Evolutionary conservation across 495 filamentous ascomycete species (phyloP).

Genomic region (Tuber melanosporum): DNA sequence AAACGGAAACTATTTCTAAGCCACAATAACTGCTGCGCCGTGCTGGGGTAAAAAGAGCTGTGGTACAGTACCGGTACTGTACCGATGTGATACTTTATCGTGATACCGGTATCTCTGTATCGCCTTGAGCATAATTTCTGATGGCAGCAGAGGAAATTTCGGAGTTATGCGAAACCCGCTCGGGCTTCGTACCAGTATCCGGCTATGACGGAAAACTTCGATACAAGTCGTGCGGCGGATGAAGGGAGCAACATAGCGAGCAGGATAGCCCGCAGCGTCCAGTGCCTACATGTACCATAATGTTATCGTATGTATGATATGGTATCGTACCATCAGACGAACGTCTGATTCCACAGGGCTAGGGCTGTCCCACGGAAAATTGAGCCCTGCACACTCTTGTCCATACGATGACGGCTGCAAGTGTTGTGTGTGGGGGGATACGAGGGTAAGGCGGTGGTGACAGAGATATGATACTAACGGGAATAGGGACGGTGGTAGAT

Average conservation of each 20-base stretch:
- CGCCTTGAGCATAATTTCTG: background rate
- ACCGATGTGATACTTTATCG: background rate
- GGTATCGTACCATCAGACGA: background rate
- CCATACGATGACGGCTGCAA: background rate
- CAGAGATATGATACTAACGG: background rate
- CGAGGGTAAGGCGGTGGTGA: background rate
- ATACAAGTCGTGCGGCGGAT: background rate
- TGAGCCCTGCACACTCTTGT: background rate
- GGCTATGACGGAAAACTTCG: background rate
- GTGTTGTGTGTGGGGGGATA: background rate
- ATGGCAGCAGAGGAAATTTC: background rate
- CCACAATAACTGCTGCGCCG: background rate
- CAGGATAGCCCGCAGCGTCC: background rate
- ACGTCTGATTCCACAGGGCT: background rate
- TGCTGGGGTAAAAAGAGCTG: background rate
- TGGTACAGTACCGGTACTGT: no score
- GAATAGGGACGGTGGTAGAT: background rate
- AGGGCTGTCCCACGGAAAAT: background rate
- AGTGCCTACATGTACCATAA: background rate
- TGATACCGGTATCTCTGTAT: background rate
- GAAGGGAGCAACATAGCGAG: background rate
- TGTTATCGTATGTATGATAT: background rate
- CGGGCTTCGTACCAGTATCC: background rate
- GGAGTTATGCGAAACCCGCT: background rate
- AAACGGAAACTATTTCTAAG: background rate